phyloP scores from a whole-genome alignment of 2,329 filamentous ascomycete genomes.

The Gaeumannomyces tritici region DNA sequence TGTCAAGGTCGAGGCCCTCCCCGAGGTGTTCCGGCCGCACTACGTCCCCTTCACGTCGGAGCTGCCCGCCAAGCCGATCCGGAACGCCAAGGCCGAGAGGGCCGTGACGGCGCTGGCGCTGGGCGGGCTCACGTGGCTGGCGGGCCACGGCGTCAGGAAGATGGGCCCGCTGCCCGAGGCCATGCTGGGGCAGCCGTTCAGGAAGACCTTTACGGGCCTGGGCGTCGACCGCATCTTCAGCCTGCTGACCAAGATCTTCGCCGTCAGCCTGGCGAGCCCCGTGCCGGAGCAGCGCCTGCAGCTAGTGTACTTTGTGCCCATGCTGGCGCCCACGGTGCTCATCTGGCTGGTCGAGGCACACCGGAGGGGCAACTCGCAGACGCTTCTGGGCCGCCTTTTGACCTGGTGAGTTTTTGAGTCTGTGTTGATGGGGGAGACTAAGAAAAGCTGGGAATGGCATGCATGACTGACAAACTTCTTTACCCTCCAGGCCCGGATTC shows the following conservation, averaged over 20 bases:
- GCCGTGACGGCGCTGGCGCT: neutral
- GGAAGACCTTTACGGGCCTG: neutral
- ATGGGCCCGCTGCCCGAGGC: neutral
- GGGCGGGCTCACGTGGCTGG: neutral
- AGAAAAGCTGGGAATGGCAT: too few relatives aligned
- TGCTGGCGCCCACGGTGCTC: constrained; percentile 3
- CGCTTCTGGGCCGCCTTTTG: neutral
- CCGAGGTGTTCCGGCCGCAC: constrained; percentile 1
- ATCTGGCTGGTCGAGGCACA: constrained; percentile 10
- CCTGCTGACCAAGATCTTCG: neutral
- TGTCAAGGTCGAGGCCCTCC: neutral
- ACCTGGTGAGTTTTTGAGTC: neutral
- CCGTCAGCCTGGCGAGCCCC: neutral
- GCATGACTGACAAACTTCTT: too few relatives aligned
- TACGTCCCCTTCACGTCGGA: constrained; percentile 8
- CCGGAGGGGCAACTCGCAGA: constrained; percentile 6
- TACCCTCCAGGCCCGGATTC: neutral
- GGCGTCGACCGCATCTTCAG: neutral
- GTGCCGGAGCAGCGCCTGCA: constrained; percentile 3
- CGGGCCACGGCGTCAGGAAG: neutral
- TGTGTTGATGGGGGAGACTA: too few relatives aligned
- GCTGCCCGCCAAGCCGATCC: constrained; percentile 4
- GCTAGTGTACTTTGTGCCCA: constrained; percentile 6
- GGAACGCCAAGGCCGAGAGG: neutral
- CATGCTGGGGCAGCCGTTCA: neutral